These are phyloP conservation scores for Teratosphaeria destructans DNA, from an alignment of 2,329 filamentous ascomycete genomes.

Conservation along the genomic window DNA sequence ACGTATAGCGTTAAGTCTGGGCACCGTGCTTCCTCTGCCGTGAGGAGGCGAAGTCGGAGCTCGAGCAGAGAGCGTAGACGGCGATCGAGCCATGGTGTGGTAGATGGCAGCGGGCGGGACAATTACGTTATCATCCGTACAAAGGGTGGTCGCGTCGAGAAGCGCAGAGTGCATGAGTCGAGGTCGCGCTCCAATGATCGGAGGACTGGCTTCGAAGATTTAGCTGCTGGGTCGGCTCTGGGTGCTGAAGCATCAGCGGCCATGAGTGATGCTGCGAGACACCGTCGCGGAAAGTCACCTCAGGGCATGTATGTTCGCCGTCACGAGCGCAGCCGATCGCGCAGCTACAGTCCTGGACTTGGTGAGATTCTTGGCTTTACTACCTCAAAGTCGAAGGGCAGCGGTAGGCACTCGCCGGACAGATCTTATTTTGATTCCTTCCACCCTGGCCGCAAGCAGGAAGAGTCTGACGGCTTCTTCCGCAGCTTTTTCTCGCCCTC, in stretches of 20 bases:
- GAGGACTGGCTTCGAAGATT: conserved; percentile 22
- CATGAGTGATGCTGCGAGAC: conserved; percentile 9
- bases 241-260: conserved; percentile 11
- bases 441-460: conserved; percentile 7
- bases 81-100: conserved; percentile 19
- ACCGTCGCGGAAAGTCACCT: conserved; percentile 5
- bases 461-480: conserved; percentile 15
- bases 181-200: conserved; percentile 26
- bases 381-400: conserved; percentile 6
- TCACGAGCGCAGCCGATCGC: conserved; percentile 34
- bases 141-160: conserved; percentile 23
- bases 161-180: conserved; percentile 11
- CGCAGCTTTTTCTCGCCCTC: conserved; percentile 22
- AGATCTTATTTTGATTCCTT: conserved; percentile 6
- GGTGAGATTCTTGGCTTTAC: conserved; percentile 16
- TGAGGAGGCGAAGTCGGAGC: conserved; percentile 21
- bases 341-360: conserved; percentile 20
- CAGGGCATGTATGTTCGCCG: conserved; percentile 18
- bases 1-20: conserved; percentile 50
- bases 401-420: conserved; percentile 4
- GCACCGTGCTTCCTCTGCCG: conserved; percentile 28
- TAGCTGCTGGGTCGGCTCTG: conserved; percentile 17
- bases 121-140: conserved; percentile 18
- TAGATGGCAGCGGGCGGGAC: conserved; percentile 8
- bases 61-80: conserved; percentile 22